These are phyloP conservation scores for Debaryomyces robertsiae DNA, from an alignment of 1,139 yeast genomes.

Conservation along the genomic window DNA sequence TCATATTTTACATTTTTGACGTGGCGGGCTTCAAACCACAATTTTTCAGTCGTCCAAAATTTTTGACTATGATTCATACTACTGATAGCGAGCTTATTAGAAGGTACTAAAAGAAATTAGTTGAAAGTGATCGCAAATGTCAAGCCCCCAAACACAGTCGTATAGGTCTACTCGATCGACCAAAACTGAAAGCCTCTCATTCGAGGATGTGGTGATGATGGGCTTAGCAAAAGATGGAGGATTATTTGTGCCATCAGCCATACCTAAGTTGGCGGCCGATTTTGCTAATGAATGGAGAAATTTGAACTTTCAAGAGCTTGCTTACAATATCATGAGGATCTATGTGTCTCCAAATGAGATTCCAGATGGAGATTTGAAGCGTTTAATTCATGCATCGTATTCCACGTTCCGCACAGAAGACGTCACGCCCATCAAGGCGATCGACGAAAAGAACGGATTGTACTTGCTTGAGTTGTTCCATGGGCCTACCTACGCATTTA, in stretches of 20 bases:
- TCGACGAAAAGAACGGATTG: slow-evolving; percentile 58
- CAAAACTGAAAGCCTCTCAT: slow-evolving; percentile 55
- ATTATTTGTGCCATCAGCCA: slow-evolving; percentile 79
- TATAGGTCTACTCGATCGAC: slow-evolving; percentile 90
- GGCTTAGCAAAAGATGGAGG: slow-evolving; percentile 98
- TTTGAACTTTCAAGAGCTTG: slow-evolving; percentile 79
- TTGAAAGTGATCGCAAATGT: no score
- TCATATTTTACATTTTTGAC: background rate
- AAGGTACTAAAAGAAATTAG: background rate
- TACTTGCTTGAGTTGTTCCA: slow-evolving; percentile 91
- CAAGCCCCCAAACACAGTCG: slow-evolving; percentile 31
- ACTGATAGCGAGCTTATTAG: slow-evolving; percentile 5
- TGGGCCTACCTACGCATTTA: slow-evolving; percentile 98
- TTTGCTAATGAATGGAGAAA: slow-evolving; percentile 71
- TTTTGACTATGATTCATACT: slow-evolving; percentile 7
- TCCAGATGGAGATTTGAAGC: slow-evolving; percentile 64
- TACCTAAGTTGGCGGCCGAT: slow-evolving; percentile 67
- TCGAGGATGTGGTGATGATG: slow-evolving; percentile 90
- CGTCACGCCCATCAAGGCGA: slow-evolving; percentile 77
- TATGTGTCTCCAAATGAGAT: slow-evolving; percentile 75
- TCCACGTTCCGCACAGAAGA: slow-evolving; percentile 85
- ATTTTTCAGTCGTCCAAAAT: slow-evolving; percentile 1
- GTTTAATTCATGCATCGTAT: slow-evolving; percentile 70
- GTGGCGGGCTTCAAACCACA: slow-evolving; percentile 6
- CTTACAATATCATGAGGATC: slow-evolving; percentile 79